Evolutionary conservation across 2,329 filamentous ascomycete genomes (phyloP).

Genomic region (Helotiales sp.): DNA sequence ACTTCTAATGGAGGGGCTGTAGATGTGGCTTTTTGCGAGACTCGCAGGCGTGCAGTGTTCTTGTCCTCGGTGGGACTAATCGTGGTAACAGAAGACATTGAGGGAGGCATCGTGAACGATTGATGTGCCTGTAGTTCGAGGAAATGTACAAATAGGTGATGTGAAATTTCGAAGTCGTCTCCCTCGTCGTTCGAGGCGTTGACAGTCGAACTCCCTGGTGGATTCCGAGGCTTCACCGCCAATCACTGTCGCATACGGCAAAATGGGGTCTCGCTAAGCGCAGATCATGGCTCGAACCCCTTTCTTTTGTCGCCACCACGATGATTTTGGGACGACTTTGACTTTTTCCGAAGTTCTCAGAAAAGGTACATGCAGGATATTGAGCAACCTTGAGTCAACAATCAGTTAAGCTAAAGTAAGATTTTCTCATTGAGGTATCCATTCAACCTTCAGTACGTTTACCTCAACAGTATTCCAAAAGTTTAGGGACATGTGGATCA

Average conservation of each 20-base stretch:
- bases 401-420: too few species aligned
- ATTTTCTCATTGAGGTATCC: too few species aligned
- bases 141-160: background rate
- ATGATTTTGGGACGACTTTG: too few species aligned
- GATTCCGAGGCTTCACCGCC: background rate
- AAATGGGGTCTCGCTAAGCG: background rate
- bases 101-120: conserved; percentile 23
- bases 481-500: too few species aligned
- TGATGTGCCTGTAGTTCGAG: conserved; percentile 11
- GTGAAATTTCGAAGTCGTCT: background rate
- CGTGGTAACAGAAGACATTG: conserved; percentile 25
- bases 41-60: conserved; percentile 13
- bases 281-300: background rate
- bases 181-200: background rate
- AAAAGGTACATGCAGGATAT: too few species aligned
- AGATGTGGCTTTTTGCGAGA: conserved; percentile 7
- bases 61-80: conserved; percentile 11
- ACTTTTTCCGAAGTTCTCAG: too few species aligned
- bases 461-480: too few species aligned
- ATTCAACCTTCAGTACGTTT: too few species aligned
- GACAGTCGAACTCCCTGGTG: background rate
- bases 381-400: too few species aligned
- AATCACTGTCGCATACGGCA: background rate
- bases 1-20: conserved; percentile 24
- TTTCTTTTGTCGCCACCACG: background rate